Evolutionary conservation across 1,139 yeast genomes (phyloP), one percentile per base, ranked within the genome.

Genomic region (Yamadazyma sp.): DNA sequence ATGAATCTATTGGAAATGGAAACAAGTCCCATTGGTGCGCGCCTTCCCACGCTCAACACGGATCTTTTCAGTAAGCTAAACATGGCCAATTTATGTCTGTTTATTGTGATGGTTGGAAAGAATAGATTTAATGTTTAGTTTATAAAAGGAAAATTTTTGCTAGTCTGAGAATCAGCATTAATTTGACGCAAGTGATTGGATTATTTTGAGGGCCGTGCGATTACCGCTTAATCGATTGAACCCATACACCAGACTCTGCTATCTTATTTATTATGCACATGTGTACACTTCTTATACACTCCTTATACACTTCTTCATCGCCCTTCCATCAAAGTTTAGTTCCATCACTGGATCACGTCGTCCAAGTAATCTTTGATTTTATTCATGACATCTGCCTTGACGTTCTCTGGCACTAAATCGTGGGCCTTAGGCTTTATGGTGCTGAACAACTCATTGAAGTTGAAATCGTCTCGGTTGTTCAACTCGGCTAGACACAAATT

Each of bases 311-410:
- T n/a, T n/a, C n/a, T n/a, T n/a, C n/a, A n/a, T n/a, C n/a, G n/a
- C n/a, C n/a, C n/a, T n/a, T n/a, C n/a, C n/a, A n/a, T n/a, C n/a
- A n/a, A n/a, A n/a, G n/a, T n/a, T n/a, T n/a, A n/a, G n/a, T n/a
- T n/a, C n/a, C n/a, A n/a, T 30, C 44, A 68, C 42, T 67, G 63
- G 16, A 69, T 68, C 29, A 73, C 70, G 20, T 62, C 71, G 37
- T 86, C 87, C 41, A 88, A 67, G 51, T 85, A 83, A 21, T 68
- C 69, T 52, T 73, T 75, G 32, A 88, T 80, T 57, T 73, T 75
- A 27, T 67, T 66, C 48, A 86, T 57, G 16, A 82, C 68, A 29
- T 80, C 86, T 11, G 74, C 64, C 54, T 76, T 81, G 14, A 87
- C 82, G 15, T 70, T 67, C 12, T 71, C 78, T 1, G 95, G 89